A percentile compares a stretch with the other conserved stretches of the same genome.
These are phyloP conservation scores for Lobulomyces angularis DNA, from an alignment of 192 early-diverging fungal genomes.

Conservation along the genomic window DNA sequence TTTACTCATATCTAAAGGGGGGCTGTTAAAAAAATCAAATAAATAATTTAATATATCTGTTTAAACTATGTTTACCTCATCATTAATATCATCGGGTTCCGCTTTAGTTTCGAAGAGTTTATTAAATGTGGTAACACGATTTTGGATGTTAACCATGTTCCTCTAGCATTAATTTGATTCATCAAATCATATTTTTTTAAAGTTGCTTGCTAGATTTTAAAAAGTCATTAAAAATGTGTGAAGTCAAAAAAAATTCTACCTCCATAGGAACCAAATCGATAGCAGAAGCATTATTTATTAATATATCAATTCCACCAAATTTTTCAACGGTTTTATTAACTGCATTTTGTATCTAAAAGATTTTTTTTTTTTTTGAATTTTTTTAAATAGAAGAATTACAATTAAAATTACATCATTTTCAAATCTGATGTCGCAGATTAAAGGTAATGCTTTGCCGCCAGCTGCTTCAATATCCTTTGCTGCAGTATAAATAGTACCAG, in stretches of 20 bases:
- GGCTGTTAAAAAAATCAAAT: no score
- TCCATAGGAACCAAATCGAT: slow-evolving; percentile 61
- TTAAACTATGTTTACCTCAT: no score
- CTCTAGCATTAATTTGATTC: slow-evolving; percentile 65
- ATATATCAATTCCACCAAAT: slow-evolving; percentile 74
- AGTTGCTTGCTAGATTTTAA: slow-evolving; percentile 37
- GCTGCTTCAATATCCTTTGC: slow-evolving; percentile 59
- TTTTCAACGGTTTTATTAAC: slow-evolving; percentile 9
- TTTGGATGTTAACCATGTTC: slow-evolving; percentile 70
- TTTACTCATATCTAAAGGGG: slow-evolving; percentile 56
- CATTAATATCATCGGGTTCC: slow-evolving; percentile 64
- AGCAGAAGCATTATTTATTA: slow-evolving; percentile 70
- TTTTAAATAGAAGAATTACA: no score
- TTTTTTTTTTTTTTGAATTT: no score
- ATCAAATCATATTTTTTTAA: slow-evolving; percentile 62
- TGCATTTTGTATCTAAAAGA: no score
- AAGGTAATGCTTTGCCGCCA: slow-evolving; percentile 61
- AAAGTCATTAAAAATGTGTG: no score
- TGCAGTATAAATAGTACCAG: slow-evolving; percentile 71
- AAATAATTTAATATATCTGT: no score
- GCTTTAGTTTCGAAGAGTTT: slow-evolving; percentile 30
- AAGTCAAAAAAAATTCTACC: no score
- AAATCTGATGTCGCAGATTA: slow-evolving; percentile 74
- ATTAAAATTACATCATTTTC: slow-evolving; percentile 72
- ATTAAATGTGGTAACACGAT: slow-evolving; percentile 53